Percentiles rank a stretch among this genome's conserved stretches.
Conservation (phyloP, 2,329 filamentous ascomycete genomes). For the Pseudocercospora vitis region DNA sequence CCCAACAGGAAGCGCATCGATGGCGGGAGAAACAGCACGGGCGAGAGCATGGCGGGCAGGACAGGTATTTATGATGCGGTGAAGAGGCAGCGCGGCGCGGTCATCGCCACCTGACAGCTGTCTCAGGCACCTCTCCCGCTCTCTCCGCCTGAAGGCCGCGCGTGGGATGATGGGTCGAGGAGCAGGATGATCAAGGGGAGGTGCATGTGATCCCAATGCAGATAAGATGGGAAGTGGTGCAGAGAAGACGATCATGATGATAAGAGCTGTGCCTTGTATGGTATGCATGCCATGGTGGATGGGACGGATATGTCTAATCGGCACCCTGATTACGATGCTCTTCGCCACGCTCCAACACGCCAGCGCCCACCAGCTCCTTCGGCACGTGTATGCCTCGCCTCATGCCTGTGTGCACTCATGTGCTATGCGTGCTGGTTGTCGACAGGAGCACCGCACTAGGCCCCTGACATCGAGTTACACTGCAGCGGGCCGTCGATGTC, state of each 20-base stretch:
- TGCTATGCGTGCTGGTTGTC: conserved; percentile 6
- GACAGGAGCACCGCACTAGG: conserved; percentile 3
- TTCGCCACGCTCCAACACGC: not conserved
- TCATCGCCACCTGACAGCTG: conserved; percentile 25
- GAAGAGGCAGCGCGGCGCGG: conserved; percentile 13
- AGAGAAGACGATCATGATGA: not conserved
- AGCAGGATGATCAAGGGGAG: conserved; percentile 8
- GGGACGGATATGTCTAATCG: not conserved
- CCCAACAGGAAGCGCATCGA: conserved; percentile 14
- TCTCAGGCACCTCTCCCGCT: conserved; percentile 18
- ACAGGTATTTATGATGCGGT: conserved; percentile 16
- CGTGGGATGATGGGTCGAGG: conserved; percentile 22
- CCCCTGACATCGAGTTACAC: conserved; percentile 17
- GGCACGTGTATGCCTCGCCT: not conserved
- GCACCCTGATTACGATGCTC: not conserved
- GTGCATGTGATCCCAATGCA: conserved; percentile 16
- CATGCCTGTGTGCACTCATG: too few relatives aligned
- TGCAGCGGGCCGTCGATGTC: conserved; percentile 16
- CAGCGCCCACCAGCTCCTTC: not conserved
- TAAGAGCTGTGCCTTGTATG: not conserved
- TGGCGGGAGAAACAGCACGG: not conserved
- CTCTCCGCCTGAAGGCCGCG: conserved; percentile 4
- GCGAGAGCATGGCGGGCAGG: conserved; percentile 6
- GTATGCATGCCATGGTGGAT: not conserved
- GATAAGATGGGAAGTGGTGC: conserved; percentile 5